Evolutionary conservation across 495 filamentous ascomycete species (phyloP), one percentile per base, ranked within the genome.

Genomic region (Pyrenula massariospora): DNA sequence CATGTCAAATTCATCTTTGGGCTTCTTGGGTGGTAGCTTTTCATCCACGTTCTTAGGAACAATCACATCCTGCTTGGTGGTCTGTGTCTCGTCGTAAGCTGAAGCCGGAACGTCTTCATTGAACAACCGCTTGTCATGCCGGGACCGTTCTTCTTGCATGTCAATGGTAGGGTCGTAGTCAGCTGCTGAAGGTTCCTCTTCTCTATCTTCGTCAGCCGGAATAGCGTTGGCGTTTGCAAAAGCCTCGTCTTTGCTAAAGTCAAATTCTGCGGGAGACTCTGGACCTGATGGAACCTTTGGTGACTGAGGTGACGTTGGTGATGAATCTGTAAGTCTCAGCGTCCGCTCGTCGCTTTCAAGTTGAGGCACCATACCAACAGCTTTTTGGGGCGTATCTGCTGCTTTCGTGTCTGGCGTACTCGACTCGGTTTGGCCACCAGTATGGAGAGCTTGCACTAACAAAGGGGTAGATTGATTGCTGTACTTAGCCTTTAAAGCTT

Each of bases 81-180:
- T 71, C 60, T 76, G 67, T 11, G 77, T 84, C 66, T 88, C 84
- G 63, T 85, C 77, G 59, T 84, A 85, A 22, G 74, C 71, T 48
- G 66, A 67, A 24, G 84, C 77, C n/a, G 82, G 75, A 23, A 85
- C 65, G 5, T 82, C 75, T 12, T 81, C 76, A 48, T 72, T 69
- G 12, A 75, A 70, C 56, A 82, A 77, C 54, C 83, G 79, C 53
- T 79, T 73, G 61, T 84, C 83, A 59, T 89, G 82, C 54, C 88
- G 82, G 53, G 84, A 73, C 60, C 83, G 79, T 64, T 97, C 92
- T 68, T 95, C 89, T 68, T 84, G 82, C 88, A 95, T 94, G 66
- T 98, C 93, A 62, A 82, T 71, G 2, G 87, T 95, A 0, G 93
- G 94, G 66, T 96, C 91, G 70, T 98, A 96, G 63, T 96, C 89